A percentile compares a stretch with the other conserved stretches of the same genome.
Conservation (phyloP, 106 monocot genomes). For the Vanilla planifolia region DNA sequence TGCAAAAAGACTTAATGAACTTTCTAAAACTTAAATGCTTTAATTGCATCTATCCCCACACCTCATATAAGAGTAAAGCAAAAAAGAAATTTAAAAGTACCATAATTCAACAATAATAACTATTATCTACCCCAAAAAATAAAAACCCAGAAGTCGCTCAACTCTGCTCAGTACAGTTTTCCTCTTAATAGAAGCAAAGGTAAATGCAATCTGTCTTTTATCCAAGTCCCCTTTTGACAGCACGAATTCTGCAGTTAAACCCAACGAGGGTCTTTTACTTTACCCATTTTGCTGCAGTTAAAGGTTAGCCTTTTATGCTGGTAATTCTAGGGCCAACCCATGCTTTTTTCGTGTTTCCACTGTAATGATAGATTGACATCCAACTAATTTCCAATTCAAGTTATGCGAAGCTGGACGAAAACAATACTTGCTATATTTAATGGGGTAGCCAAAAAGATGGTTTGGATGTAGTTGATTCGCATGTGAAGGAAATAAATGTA, state of each 20-base stretch:
- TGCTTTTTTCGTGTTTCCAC: neutral
- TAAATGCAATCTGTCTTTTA: neutral
- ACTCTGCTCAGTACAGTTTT: neutral
- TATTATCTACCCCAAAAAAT: no score
- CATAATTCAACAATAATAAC: no score
- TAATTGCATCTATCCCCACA: no score
- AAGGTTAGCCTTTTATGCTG: neutral
- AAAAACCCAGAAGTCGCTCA: no score
- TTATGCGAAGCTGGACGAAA: neutral
- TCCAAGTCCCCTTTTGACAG: neutral
- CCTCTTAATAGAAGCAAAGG: neutral
- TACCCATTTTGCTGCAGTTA: neutral
- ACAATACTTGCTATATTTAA: neutral
- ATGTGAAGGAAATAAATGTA: conserved; percentile 7
- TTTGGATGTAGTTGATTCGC: neutral
- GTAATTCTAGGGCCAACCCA: neutral
- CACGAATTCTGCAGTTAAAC: neutral
- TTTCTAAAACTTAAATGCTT: no score
- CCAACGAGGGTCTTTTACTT: neutral
- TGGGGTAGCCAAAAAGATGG: neutral
- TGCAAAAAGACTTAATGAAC: no score
- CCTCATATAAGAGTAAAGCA: no score
- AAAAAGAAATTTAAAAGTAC: no score
- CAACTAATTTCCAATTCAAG: neutral
- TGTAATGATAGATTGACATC: neutral